Evolutionary conservation across 805 yeast species (phyloP).

Genomic region (Monosporozyma yasuniensis): DNA sequence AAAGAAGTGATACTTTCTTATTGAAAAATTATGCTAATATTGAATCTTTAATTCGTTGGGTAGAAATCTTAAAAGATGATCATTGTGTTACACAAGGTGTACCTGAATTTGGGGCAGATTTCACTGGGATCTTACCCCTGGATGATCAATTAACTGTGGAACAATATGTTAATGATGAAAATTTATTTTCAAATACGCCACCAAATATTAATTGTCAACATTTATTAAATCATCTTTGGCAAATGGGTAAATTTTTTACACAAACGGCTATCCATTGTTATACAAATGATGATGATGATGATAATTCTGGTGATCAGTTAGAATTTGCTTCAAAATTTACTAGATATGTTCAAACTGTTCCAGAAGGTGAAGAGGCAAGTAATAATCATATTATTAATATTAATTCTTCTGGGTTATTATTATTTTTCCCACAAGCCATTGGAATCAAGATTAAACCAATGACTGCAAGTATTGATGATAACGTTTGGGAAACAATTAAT

Average conservation of each 20-base stretch:
- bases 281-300: background rate
- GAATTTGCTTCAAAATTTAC: conserved; percentile 8
- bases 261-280: background rate
- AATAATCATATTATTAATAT: conserved; percentile 13
- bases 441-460: conserved; percentile 22
- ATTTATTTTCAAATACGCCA: background rate
- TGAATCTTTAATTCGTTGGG: background rate
- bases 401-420: conserved; percentile 19
- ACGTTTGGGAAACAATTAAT: conserved; percentile 18
- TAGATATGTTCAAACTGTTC: conserved; percentile 11
- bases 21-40: conserved; percentile 26
- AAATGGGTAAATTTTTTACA: background rate
- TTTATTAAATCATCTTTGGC: background rate
- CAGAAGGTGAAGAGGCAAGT: conserved; percentile 1
- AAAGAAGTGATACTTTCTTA: conserved; percentile 20
- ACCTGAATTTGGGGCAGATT: conserved; percentile 23
- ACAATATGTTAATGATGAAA: conserved; percentile 18
- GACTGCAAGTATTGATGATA: conserved; percentile 18
- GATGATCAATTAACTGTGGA: conserved; percentile 15
- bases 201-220: background rate
- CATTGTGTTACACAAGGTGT: conserved; percentile 6
- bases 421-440: conserved; percentile 21
- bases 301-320: no score
- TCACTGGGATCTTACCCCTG: conserved; percentile 19
- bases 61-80: background rate